These are phyloP conservation scores for Chlamydomonas schloesseri DNA, from an alignment of 139 green algal genomes.

Conservation along the genomic window DNA sequence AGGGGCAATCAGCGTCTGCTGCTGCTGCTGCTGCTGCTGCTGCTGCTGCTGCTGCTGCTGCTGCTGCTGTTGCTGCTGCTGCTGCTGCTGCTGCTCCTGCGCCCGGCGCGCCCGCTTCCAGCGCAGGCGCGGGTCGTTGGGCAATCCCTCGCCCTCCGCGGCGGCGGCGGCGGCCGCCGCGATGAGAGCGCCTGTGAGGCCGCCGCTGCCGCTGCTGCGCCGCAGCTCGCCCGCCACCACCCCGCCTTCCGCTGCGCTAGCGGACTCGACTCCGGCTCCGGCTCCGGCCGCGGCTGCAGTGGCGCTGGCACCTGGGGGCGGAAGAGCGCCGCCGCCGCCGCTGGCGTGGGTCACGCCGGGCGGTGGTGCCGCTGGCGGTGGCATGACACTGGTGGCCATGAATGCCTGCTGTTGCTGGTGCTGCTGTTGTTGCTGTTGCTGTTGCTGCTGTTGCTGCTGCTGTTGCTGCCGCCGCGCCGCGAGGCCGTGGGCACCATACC, in stretches of 20 bases:
- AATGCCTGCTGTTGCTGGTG: no score
- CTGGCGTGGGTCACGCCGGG: no score
- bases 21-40: no score
- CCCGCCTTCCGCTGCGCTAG: no score
- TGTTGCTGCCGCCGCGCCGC: no score
- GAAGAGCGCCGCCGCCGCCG: no score
- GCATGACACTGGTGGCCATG: not conserved
- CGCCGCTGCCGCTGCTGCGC: constrained; percentile 1
- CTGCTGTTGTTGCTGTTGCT: no score
- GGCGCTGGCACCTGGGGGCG: no score
- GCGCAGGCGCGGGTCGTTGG: constrained; percentile 19
- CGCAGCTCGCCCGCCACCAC: not conserved
- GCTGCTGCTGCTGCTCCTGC: not conserved
- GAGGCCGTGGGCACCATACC: not conserved
- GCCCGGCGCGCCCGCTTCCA: constrained; percentile 14
- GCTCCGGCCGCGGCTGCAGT: not conserved
- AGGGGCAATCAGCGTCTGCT: no score
- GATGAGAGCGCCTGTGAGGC: not conserved
- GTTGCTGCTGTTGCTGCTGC: no score
- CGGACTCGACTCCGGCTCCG: not conserved
- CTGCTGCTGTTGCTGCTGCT: not conserved
- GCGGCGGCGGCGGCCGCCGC: not conserved
- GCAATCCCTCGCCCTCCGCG: not conserved
- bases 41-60: no score
- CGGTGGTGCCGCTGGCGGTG: not conserved